Base-by-base conservation (phyloP, 768 basidiomycete species). In the Leccinum broughii region DNA sequence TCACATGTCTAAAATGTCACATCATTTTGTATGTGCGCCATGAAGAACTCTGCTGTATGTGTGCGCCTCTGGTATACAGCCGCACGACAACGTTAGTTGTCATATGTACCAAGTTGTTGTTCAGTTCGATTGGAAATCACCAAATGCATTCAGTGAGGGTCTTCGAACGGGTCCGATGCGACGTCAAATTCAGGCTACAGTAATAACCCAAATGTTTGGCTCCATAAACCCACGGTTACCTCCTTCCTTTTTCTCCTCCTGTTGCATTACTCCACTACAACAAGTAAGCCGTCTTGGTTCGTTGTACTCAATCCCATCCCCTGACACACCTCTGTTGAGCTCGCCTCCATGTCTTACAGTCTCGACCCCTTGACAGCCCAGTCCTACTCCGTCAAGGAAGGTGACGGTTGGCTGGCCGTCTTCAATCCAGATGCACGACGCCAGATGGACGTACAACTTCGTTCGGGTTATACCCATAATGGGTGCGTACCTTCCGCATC, bases 381-480 rank as follows among this genome's bases (percentile, higher is more conserved):
- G 7, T 55, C 68, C 11, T 70, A 70, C 55, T 72, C 68, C 26
- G 53, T 77, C 62, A 77, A 83, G 69, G 81, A 84, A 63, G 82
- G 82, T 5, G 64, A 70, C 28, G 83, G 83, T 44, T 85, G 83
- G 83, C 71, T 82, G 37, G 81, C 79, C 17, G 76, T 83, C 44
- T 84, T 83, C 76, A 83, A 81, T 67, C 77, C 80, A 54, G 77
- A 79, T 55, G 77, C 76, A 17, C 71, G 62, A 11, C 79, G 81
- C 65, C 76, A 78, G 66, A 76, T 85, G 65, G 83, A 85, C 61
- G 80, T 84, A 34, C 72, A 74, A n/a, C 68, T 82, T 55, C 82
- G 88, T 50, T 90, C 93, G 70, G 89, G 86, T 35, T 77, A 94
- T 50, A 82, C 84, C 72, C 94, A 95, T 69, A 89, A 91, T 67